Evolutionary conservation across 2,329 filamentous ascomycete species (phyloP), one percentile per base, ranked within the genome.

Genomic region (Arthrobotrys conoides): DNA sequence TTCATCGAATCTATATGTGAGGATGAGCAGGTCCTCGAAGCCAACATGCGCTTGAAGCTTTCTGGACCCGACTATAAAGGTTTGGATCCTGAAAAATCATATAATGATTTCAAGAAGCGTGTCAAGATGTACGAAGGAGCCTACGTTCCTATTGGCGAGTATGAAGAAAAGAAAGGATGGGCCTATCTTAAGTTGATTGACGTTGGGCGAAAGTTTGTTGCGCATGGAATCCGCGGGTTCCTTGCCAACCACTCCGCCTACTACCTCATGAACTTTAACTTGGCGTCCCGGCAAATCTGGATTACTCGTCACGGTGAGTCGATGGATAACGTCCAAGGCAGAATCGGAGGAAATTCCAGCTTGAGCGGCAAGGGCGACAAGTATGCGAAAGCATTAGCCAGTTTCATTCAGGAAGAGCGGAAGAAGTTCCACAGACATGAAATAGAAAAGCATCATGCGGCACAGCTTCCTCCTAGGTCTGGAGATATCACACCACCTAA

Each of bases 181-280:
- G 93, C 96, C 77, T 99, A 97, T 83, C 96, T 99, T 80, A 93
- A 93, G 86, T 88, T 98, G 92, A 93, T 98, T 80, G 96, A 99
- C 84, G 96, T 99, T 1, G 96, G 96, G 49, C 90, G 95, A 79
- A 99, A 99, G 85, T 89, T 98, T 78, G 90, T 98, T 51, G 92
- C 95, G 57, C 92, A 97, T 84, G 92, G 96, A 80, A 90, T 97
- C 78, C 92, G 92, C 81, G 96, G 96, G 5, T 99, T 99, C 84
- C 87, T 99, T 61, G 94, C 94, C 72, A 93, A 92, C 46, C 93
- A 96, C 80, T 96, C 97, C 70, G 94, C 96, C 71, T 97, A 94
- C 80, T 99, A 98, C 83, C 88, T 99, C 9, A 92, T 96, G 55
- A 98, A 97, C 82, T 99, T 99, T 87, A 98, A 99, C 82, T 88